Base-by-base conservation (phyloP, 106 monocot genomes). In the Chionographis japonica region DNA sequence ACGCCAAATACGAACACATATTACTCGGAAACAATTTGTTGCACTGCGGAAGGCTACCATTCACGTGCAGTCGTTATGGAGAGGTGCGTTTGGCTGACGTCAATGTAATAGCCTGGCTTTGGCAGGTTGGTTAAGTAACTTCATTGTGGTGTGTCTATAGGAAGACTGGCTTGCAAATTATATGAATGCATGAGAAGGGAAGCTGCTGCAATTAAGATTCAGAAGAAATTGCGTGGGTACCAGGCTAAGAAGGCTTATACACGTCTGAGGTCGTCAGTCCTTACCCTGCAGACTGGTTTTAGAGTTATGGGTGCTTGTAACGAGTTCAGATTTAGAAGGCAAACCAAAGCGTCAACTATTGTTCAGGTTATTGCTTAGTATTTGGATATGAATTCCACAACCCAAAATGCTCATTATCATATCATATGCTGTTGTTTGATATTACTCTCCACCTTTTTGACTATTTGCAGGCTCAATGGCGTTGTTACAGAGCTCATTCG, bases 221-320 rank as follows among this genome's bases (percentile, higher is more conserved):
- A 93, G 79, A 98, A 90, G 72, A 79, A 85, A 42, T 61, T 79
- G n/a, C 82, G 92, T 1, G 78, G 79, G 35, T 77, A 74, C 69
- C 80, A 77, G 60, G 76, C 85, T 49, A 85, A 81, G 77, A 93
- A 85, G 69, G 64, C 63, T 43, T 93, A 93, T 72, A 78, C 67
- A 40, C 46, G 42, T 40, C 58, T 90, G 60, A 81, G 85, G 61
- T 6, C 68, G 40, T 90, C 93, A 17, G 87, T 68, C 68, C 80
- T 90, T 66, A 74, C 76, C 54, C 39, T 98, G 62, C 98, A 98
- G 84, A 93, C 83, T 74, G 87, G 89, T 54, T 77, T 88, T 6
- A 87, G 92, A 75, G 87, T 81, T 62, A 85, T 98, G 84, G 75
- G 83, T 61, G 86, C 98, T 42, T 82, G 83, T 67, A 90, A 87